Percentiles rank a stretch among this genome's conserved stretches.
phyloP scores from a whole-genome alignment of 2,329 filamentous ascomycete species.

The Aspergillus viridinutans region DNA sequence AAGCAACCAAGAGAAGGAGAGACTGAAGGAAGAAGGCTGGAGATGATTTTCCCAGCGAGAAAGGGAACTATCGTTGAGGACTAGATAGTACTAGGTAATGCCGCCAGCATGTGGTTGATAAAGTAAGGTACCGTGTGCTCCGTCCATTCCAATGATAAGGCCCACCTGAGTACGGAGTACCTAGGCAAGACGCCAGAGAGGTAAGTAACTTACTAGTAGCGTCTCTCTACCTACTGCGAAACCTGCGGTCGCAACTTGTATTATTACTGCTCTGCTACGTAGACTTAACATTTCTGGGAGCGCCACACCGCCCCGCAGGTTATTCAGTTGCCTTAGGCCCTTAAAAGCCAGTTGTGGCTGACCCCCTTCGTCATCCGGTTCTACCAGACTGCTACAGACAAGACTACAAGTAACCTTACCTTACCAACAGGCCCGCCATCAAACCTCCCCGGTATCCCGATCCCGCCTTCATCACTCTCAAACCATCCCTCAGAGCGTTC shows the following conservation, averaged over 20 bases:
- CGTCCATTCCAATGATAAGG: background rate
- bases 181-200: slow-evolving; percentile 5
- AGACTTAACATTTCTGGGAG: background rate
- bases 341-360: slow-evolving; percentile 25
- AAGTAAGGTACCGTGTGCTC: background rate
- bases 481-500: slow-evolving; percentile 13
- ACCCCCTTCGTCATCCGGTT: slow-evolving; percentile 31
- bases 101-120: slow-evolving; percentile 6
- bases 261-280: background rate
- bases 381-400: background rate
- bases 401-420: background rate
- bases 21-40: slow-evolving; percentile 5
- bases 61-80: slow-evolving; percentile 1
- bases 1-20: background rate
- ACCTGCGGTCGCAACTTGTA: background rate
- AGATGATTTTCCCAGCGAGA: background rate
- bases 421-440: slow-evolving; percentile 12
- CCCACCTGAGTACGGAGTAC: background rate
- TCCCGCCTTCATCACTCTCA: slow-evolving; percentile 20
- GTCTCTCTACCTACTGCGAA: no score
- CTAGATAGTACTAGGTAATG: background rate
- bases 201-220: background rate
- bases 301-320: slow-evolving; percentile 14
- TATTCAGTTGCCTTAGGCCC: slow-evolving; percentile 11
- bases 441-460: slow-evolving; percentile 15